These are phyloP conservation scores for Sclerotinia nivalis DNA, from an alignment of 2,329 filamentous ascomycete genomes.

Conservation along the genomic window DNA sequence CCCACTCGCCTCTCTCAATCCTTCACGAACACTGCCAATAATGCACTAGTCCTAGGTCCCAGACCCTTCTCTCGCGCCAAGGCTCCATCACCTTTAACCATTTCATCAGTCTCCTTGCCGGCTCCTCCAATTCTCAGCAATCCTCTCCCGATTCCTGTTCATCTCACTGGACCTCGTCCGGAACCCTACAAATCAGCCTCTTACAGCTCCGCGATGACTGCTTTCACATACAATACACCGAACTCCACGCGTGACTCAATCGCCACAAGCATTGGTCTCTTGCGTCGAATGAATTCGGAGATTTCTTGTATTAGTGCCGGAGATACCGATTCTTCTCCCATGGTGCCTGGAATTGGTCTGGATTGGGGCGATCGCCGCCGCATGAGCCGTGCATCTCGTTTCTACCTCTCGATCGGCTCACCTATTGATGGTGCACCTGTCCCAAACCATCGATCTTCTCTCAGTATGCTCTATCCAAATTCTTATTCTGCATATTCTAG, in stretches of 20 bases:
- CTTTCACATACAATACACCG: not conserved
- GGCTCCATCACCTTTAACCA: conserved; percentile 20
- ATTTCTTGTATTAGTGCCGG: conserved; percentile 15
- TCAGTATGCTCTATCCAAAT: conserved; percentile 9
- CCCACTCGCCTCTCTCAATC: not conserved
- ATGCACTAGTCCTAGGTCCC: not conserved
- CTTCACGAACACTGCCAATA: not conserved
- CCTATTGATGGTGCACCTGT: not conserved
- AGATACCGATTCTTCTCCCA: not conserved
- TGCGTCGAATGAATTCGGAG: conserved; percentile 27
- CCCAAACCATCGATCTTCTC: not conserved
- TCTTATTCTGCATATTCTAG: conserved; percentile 2
- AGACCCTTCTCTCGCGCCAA: conserved; percentile 8
- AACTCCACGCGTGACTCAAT: conserved; percentile 18
- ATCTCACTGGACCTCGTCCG: conserved; percentile 30
- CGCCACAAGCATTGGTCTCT: conserved; percentile 20
- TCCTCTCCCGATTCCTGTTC: conserved; percentile 26
- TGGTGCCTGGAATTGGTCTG: conserved; percentile 4
- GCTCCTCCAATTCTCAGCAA: conserved; percentile 31
- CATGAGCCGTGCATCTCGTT: conserved; percentile 13
- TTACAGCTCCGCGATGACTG: conserved; percentile 7
- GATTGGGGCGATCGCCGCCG: not conserved
- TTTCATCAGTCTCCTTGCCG: conserved; percentile 20
- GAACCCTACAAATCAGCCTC: conserved; percentile 22
- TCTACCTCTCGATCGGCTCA: conserved; percentile 17